Conservation (phyloP, 257 asterid genomes). For the Penstemon barbatus region DNA sequence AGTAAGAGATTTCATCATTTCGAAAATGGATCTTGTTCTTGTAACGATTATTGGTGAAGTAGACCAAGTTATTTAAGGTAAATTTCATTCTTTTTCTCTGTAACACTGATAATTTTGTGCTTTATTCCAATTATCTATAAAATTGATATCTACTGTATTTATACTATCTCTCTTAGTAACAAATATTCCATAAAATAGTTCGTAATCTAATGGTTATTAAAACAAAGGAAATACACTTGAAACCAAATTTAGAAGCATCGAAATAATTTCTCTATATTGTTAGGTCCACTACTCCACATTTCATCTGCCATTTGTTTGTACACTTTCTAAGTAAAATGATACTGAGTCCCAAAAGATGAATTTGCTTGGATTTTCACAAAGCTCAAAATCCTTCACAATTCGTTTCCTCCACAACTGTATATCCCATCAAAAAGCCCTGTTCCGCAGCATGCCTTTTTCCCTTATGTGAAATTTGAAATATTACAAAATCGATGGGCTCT, state of each 20-base stretch:
- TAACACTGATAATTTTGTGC: too few relatives aligned
- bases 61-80: neutral
- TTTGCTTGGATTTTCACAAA: conserved; percentile 44
- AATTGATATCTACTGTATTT: too few relatives aligned
- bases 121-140: too few relatives aligned
- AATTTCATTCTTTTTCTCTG: too few relatives aligned
- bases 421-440: conserved; percentile 48
- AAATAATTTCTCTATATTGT: conserved; percentile 41
- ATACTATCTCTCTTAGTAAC: too few relatives aligned
- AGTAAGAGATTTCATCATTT: conserved; percentile 30
- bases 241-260: conserved; percentile 23
- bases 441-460: conserved; percentile 58
- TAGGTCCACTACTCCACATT: conserved; percentile 40
- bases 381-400: conserved; percentile 32
- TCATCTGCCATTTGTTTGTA: conserved; percentile 39
- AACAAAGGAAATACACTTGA: neutral
- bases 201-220: too few relatives aligned
- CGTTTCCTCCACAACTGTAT: conserved; percentile 60
- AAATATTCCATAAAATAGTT: too few relatives aligned
- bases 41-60: conserved; percentile 78
- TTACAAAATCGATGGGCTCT: neutral
- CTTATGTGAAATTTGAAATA: conserved; percentile 48
- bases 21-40: conserved; percentile 69
- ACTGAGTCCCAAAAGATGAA: conserved; percentile 50
- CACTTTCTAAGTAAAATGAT: conserved; percentile 48